Evolutionary conservation across 2,329 filamentous ascomycete genomes (phyloP).

Genomic region (Aspergillus japonicus): DNA sequence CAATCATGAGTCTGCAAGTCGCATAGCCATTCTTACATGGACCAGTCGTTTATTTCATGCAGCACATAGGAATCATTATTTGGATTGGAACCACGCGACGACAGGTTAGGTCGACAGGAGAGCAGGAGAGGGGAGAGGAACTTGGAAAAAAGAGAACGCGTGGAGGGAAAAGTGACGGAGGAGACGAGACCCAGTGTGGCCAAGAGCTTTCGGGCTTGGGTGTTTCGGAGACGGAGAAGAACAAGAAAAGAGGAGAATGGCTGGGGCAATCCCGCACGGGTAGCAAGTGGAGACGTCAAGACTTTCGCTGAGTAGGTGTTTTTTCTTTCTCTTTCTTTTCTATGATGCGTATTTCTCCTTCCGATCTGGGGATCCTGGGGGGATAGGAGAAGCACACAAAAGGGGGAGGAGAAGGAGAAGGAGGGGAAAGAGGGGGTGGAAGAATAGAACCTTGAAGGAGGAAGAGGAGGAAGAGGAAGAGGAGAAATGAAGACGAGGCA

Average conservation of each 20-base stretch:
- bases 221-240: not conserved
- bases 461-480: not conserved
- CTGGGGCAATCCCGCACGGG: not conserved
- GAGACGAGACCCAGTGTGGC: not conserved
- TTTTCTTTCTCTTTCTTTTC: not conserved
- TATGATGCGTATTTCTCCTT: not conserved
- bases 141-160: not conserved
- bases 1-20: constrained; percentile 11
- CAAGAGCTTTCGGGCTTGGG: not conserved
- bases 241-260: not conserved
- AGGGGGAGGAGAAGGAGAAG: not conserved
- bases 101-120: constrained; percentile 3
- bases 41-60: constrained; percentile 9
- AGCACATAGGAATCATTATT: constrained; percentile 3
- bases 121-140: not conserved
- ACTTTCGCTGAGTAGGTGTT: not conserved
- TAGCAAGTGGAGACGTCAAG: not conserved
- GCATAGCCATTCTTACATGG: constrained; percentile 16
- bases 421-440: not conserved
- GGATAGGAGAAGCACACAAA: not conserved
- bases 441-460: too few relatives aligned
- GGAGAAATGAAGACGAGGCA: not conserved
- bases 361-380: not conserved
- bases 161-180: not conserved
- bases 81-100: not conserved